Percentiles rank a stretch among this genome's conserved stretches.
Evolutionary conservation across 495 filamentous ascomycete species (phyloP).

Genomic region (Pyrenula aspistea): DNA sequence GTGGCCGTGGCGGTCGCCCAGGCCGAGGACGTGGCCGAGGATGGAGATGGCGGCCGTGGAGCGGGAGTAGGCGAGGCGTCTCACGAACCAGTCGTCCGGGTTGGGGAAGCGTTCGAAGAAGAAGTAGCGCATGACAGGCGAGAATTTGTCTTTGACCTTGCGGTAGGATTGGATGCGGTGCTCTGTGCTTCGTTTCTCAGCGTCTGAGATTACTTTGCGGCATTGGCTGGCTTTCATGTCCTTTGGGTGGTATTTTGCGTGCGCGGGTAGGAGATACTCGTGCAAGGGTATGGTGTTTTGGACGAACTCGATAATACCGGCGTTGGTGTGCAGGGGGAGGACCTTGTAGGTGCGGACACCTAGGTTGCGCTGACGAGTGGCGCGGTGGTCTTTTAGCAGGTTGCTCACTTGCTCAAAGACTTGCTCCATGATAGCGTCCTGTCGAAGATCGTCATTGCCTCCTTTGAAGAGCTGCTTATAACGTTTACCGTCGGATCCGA

Average conservation of each 20-base stretch:
- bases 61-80: conserved; percentile 76
- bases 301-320: conserved; percentile 97
- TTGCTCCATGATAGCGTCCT: conserved; percentile 99
- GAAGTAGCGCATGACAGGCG: conserved; percentile 92
- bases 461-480: conserved; percentile 91
- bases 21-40: conserved; percentile 80
- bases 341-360: conserved; percentile 94
- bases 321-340: conserved; percentile 65
- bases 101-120: conserved; percentile 91
- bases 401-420: conserved; percentile 93
- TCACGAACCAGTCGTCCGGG: conserved; percentile 90
- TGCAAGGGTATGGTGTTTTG: conserved; percentile 81
- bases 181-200: conserved; percentile 53
- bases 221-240: conserved; percentile 65
- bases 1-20: conserved; percentile 93
- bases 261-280: conserved; percentile 82
- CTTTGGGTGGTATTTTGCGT: conserved; percentile 73
- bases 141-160: conserved; percentile 64
- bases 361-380: conserved; percentile 78
- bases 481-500: conserved; percentile 58
- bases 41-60: conserved; percentile 93
- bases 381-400: conserved; percentile 70
- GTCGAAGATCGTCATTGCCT: conserved; percentile 89
- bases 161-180: conserved; percentile 62
- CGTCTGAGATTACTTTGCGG: conserved; percentile 64